Conservation (phyloP, 352 stramenopile species). For the Globisporangium abappressorium region DNA sequence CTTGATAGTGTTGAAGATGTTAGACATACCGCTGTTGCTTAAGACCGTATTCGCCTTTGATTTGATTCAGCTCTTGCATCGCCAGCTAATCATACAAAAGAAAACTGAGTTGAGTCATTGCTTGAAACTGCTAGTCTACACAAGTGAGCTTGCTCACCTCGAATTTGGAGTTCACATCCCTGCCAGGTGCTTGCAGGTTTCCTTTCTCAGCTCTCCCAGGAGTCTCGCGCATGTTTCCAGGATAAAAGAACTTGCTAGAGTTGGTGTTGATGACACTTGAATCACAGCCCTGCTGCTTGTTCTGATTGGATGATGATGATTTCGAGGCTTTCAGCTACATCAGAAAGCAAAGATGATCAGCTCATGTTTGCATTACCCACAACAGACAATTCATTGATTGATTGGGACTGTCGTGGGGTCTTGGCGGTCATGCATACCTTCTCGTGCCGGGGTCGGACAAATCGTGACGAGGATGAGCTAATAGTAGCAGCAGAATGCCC, state of each 20-base stretch:
- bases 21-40: slow-evolving; percentile 31
- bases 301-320: background rate
- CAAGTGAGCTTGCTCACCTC: slow-evolving; percentile 21
- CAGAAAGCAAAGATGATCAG: background rate
- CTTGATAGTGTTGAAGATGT: background rate
- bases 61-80: slow-evolving; percentile 48
- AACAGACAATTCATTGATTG: background rate
- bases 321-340: background rate
- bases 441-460: slow-evolving; percentile 17
- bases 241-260: slow-evolving; percentile 9
- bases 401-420: background rate
- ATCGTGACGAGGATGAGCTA: slow-evolving; percentile 1
- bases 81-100: slow-evolving; percentile 24
- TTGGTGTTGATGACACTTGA: background rate
- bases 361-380: background rate
- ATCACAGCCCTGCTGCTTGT: background rate
- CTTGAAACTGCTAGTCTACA: background rate
- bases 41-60: slow-evolving; percentile 36
- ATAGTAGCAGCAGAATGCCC: background rate
- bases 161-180: slow-evolving; percentile 48
- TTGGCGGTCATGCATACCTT: slow-evolving; percentile 13
- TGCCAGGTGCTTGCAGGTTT: background rate
- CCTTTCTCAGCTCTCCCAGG: background rate
- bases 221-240: slow-evolving; percentile 1
- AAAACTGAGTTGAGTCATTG: background rate